These are phyloP conservation scores for Hypoxylon fragiforme DNA, from an alignment of 495 filamentous ascomycete species.

Conservation along the genomic window DNA sequence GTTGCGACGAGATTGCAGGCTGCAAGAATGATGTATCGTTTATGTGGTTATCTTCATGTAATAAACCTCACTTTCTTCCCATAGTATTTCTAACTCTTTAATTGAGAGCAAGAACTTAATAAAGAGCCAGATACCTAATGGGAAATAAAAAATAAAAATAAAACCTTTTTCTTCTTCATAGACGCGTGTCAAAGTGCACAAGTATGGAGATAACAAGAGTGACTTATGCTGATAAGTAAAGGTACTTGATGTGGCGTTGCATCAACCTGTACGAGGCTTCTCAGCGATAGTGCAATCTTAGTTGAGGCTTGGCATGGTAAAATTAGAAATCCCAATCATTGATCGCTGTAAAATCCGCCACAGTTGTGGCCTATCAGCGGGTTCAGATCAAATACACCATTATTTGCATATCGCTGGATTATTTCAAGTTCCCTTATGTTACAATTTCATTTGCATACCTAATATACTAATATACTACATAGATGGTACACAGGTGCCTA, in stretches of 20 bases:
- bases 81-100: no score
- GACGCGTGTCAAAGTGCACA: neutral
- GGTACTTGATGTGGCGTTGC: constrained; percentile 15
- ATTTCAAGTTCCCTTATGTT: neutral
- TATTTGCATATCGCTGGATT: constrained; percentile 3
- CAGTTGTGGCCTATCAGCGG: no score
- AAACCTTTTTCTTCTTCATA: neutral
- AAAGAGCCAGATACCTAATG: no score
- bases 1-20: constrained; percentile 21
- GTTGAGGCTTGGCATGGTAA: constrained; percentile 22
- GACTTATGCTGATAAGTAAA: no score
- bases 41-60: no score
- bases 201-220: no score
- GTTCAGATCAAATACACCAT: no score
- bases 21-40: constrained; percentile 2
- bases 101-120: no score
- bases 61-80: no score
- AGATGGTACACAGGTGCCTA: no score
- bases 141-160: neutral
- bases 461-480: no score
- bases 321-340: constrained; percentile 24
- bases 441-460: neutral
- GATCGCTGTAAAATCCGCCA: no score
- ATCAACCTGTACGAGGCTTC: constrained; percentile 26
- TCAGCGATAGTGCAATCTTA: constrained; percentile 15